phyloP scores from a whole-genome alignment of 2,329 filamentous ascomycete species.

The Curvularia lunata region DNA sequence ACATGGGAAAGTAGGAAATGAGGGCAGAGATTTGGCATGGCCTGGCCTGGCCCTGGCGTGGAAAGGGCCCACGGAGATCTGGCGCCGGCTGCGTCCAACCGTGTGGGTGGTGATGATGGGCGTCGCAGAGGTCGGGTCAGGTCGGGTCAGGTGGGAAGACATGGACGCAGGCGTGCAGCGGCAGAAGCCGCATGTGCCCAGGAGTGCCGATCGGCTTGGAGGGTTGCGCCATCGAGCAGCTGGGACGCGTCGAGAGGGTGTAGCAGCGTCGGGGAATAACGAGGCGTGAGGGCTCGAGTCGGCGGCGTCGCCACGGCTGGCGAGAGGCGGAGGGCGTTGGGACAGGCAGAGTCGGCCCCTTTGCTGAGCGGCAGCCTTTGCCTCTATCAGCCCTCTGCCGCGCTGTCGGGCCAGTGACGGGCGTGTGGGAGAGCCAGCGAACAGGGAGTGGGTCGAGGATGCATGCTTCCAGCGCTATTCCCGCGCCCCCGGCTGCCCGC shows the following conservation, averaged over 20 bases:
- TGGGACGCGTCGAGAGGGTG: background rate
- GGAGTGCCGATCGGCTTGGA: slow-evolving; percentile 5
- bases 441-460: too few relatives aligned
- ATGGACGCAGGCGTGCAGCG: slow-evolving; percentile 6
- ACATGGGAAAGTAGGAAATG: slow-evolving; percentile 9
- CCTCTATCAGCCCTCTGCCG: background rate
- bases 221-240: slow-evolving; percentile 8
- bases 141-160: slow-evolving; percentile 5
- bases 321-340: background rate
- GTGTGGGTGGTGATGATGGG: slow-evolving; percentile 5
- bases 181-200: background rate
- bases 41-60: too few relatives aligned
- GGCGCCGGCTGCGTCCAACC: background rate
- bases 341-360: background rate
- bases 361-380: background rate
- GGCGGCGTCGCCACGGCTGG: too few relatives aligned
- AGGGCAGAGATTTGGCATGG: background rate
- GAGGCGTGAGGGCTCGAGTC: too few relatives aligned
- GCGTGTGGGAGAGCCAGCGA: slow-evolving; percentile 4
- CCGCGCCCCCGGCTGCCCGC: background rate
- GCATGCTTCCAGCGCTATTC: background rate
- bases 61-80: background rate
- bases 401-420: slow-evolving; percentile 5
- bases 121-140: too few relatives aligned
- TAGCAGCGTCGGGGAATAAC: slow-evolving; percentile 2